Percentiles rank a stretch among this genome's conserved stretches.
These are phyloP conservation scores for Erucastrum elatum DNA, from an alignment of 345 rosid species.

Conservation along the genomic window DNA sequence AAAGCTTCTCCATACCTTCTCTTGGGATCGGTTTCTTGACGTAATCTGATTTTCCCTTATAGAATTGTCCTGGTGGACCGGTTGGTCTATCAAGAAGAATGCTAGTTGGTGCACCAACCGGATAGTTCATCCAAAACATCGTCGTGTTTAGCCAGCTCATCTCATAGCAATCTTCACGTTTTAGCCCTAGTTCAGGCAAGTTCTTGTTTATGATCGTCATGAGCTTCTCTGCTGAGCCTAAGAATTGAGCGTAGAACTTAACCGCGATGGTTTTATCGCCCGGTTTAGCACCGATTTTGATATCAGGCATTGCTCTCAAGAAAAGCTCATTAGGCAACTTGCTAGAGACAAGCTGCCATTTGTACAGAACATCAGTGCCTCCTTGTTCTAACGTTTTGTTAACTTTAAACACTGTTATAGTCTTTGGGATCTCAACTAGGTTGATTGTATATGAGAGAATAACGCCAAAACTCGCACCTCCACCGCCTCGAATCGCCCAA, in stretches of 20 bases:
- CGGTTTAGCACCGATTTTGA: neutral
- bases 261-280: conserved; percentile 34
- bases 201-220: conserved; percentile 23
- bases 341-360: conserved; percentile 43
- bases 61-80: conserved; percentile 8
- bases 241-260: conserved; percentile 42
- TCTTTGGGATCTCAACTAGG: conserved; percentile 47
- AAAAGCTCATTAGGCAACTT: conserved; percentile 32
- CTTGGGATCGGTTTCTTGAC: conserved; percentile 37
- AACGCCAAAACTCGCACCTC: conserved; percentile 55
- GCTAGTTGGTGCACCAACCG: conserved; percentile 28
- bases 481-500: conserved; percentile 65
- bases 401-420: conserved; percentile 41
- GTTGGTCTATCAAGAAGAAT: conserved; percentile 33
- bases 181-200: conserved; percentile 45
- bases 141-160: conserved; percentile 47
- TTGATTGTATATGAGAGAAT: conserved; percentile 49
- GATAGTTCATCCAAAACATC: conserved; percentile 23
- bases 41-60: conserved; percentile 52
- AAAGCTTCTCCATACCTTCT: conserved; percentile 32
- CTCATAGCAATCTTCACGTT: conserved; percentile 44
- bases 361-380: conserved; percentile 28
- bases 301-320: conserved; percentile 33
- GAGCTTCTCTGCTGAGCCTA: conserved; percentile 38
- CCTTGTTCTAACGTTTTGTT: conserved; percentile 32